Evolutionary conservation across 352 stramenopile species (phyloP), one percentile per base, ranked within the genome.

Genomic region (Phytophthora uliginosa): DNA sequence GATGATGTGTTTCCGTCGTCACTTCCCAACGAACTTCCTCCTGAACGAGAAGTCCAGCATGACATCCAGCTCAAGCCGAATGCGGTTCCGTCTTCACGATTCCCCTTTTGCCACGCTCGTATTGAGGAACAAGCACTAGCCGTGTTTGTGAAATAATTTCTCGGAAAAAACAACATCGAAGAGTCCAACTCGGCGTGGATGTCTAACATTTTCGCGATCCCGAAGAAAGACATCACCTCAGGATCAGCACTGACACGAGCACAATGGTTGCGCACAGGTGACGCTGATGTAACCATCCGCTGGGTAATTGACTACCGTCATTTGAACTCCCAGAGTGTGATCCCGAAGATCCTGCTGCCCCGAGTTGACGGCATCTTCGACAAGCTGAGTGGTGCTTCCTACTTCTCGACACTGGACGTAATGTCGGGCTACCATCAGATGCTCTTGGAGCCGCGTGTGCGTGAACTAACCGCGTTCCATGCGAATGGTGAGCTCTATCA

Each of bases 381-480:
- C 20, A 40, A 33, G 38, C 22, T 69, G 7, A 45, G 47, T 24
- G 51, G 45, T 34, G 42, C 38, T 22, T 7, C 28, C 4, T 42
- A 76, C 63, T 70, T 69, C 40, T 45, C 57, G 13, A 38, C 63
- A 4, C 66, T 82, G 17, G 66, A 79, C 22, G 56, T 77, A 8
- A 64, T 66, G 7, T 63, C 71, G 47, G 71, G 66, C 8, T 79
- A 82, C 31, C 71, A 79, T 36, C 71, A 76, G 31, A 82, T 79
- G 66, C 34, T 63, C 2, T 42, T 63, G 2, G 18, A 55, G 47
- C 22, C 36, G 66, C 18, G 13, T 15, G 38, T 18, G 24, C 47
- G 54, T 10, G 34, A 70, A 26, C 72, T 75, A 8, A 78, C 72
- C 8, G 66, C 71, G 3, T 82, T 84, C n/a, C 59, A 70, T 69